Evolutionary conservation across 2,329 filamentous ascomycete genomes (phyloP).

Genomic region (Hypoxylon sp.): DNA sequence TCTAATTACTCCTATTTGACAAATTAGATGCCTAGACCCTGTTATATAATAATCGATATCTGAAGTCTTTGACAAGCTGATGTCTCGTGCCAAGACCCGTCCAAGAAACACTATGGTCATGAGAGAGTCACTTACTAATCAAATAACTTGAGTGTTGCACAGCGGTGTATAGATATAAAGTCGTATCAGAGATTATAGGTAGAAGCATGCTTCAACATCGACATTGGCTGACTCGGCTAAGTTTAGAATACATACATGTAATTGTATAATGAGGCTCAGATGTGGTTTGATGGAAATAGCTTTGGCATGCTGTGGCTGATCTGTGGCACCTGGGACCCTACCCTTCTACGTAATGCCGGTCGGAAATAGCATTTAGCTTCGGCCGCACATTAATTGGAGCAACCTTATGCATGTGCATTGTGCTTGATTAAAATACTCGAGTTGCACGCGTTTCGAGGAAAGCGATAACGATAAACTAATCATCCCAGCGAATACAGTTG

Average conservation of each 20-base stretch:
- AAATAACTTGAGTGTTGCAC: too few relatives aligned
- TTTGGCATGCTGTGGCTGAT: background rate
- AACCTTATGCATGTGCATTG: conserved; percentile 30
- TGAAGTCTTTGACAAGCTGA: background rate
- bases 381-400: conserved; percentile 15
- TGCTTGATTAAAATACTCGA: conserved; percentile 18
- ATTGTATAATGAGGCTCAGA: too few relatives aligned
- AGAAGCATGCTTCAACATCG: background rate
- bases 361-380: conserved; percentile 13
- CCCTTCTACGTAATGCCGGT: conserved; percentile 4
- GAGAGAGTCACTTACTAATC: background rate
- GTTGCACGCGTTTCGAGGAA: conserved; percentile 33
- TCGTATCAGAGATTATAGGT: background rate
- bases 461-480: conserved; percentile 43
- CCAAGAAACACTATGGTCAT: too few relatives aligned
- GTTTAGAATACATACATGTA: too few relatives aligned
- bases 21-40: background rate
- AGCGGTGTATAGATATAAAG: background rate
- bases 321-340: background rate
- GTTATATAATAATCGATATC: background rate
- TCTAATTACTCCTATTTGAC: too few relatives aligned
- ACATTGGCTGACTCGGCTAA: background rate
- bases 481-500: conserved; percentile 14
- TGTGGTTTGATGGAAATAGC: background rate
- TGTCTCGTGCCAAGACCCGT: background rate